Conservation (phyloP, 2,329 filamentous ascomycete genomes). For the Fusarium redolens region DNA sequence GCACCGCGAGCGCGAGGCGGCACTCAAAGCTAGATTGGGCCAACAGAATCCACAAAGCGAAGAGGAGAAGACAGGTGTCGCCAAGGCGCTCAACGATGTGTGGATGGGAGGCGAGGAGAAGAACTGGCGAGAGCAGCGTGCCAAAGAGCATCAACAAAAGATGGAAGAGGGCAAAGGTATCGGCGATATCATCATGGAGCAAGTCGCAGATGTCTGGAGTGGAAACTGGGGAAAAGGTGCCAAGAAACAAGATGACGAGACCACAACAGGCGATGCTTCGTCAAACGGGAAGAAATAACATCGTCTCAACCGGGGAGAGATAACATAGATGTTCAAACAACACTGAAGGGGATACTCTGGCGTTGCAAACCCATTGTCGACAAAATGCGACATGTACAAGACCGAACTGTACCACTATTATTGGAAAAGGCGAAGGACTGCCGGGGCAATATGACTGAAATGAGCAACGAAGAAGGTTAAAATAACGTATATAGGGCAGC, state of each 20-base stretch:
- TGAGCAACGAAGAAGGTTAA: slow-evolving; percentile 2
- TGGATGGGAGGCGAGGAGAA: slow-evolving; percentile 70
- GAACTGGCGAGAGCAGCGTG: slow-evolving; percentile 65
- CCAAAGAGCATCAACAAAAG: slow-evolving; percentile 63
- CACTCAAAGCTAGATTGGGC: slow-evolving; percentile 39
- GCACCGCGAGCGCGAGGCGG: slow-evolving; percentile 56
- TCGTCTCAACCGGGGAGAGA: slow-evolving; percentile 30
- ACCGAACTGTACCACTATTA: slow-evolving; percentile 32
- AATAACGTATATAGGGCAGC: background rate
- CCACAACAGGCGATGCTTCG: slow-evolving; percentile 18
- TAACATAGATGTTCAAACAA: slow-evolving; percentile 17
- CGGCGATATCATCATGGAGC: slow-evolving; percentile 66
- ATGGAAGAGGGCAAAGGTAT: slow-evolving; percentile 67
- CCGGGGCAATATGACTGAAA: background rate
- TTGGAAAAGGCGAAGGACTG: background rate
- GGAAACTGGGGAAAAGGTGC: slow-evolving; percentile 50
- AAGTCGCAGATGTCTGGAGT: slow-evolving; percentile 65
- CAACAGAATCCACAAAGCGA: slow-evolving; percentile 28
- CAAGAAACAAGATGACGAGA: slow-evolving; percentile 46
- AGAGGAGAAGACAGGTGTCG: slow-evolving; percentile 48
- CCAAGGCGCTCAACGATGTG: slow-evolving; percentile 57
- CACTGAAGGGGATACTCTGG: background rate
- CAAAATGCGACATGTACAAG: slow-evolving; percentile 18
- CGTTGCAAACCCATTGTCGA: background rate
- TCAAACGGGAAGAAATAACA: slow-evolving; percentile 39